Base-by-base conservation (phyloP, 2,329 filamentous ascomycete genomes). In the Fusarium hostae region DNA sequence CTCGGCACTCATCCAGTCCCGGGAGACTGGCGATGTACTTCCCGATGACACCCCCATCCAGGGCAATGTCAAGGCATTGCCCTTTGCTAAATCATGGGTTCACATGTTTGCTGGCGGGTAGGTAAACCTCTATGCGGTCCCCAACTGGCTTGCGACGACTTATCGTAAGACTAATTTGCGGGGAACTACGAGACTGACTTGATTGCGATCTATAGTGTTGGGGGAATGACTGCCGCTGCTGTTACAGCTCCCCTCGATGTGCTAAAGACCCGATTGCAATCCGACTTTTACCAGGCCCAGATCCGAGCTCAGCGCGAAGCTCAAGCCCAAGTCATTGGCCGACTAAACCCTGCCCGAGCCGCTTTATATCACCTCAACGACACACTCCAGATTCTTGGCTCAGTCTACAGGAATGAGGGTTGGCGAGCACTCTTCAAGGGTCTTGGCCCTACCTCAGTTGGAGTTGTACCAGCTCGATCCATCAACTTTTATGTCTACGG, bases 401-500 rank as follows among this genome's bases (percentile, higher is more conserved):
- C 92, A 30, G 94, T 98, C 10, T 92, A 95, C 75, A 89, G 89
- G 55, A 85, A 89, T 24, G 95, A 98, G 80, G 95, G 95, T 26
- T 92, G 91, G 85, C 89, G 94, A 56, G 95, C 94, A 15, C 86
- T 98, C 7, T 98, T 98, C 86, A 97, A 97, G 80, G 95, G 95
- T 26, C 87, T 98, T 6, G 95, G 94, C 0, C 95, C 95, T 2
- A 98, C 97, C 80, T 86, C 98, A 11, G 87, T 96, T 11, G 95
- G 95, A 62, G 94, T 97, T 5, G 92, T 98, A 12, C 95, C 95
- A 3, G 95, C 95, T 22, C 88, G 94, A 67, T 91, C 92, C 57
- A 98, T 98, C 82, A 97, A 97, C 81, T 98, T 98, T 81, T 97
- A 91, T 83, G 91, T 94, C 18, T 97, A 98, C 79, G 94, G 94